Conservation (phyloP, 495 filamentous ascomycete species). For the Hypoxylon subgilvum region DNA sequence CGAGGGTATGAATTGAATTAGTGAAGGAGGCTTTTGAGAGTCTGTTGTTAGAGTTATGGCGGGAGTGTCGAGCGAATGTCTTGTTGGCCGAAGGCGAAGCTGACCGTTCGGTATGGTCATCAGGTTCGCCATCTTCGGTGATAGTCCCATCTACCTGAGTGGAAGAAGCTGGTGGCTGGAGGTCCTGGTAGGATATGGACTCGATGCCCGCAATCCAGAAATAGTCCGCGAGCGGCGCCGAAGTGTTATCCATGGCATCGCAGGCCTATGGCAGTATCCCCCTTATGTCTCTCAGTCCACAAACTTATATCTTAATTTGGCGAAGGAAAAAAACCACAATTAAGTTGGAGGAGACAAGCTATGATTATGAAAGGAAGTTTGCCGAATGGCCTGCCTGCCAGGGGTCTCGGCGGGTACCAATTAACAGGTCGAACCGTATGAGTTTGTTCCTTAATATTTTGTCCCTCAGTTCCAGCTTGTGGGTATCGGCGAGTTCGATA, state of each 20-base stretch:
- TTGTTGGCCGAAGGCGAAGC: conserved; percentile 49
- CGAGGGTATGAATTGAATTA: conserved; percentile 69
- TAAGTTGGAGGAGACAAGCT: conserved; percentile 8
- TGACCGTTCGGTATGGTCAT: conserved; percentile 54
- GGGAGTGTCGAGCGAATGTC: conserved; percentile 63
- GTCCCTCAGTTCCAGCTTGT: conserved; percentile 28
- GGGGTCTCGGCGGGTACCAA: conserved; percentile 17
- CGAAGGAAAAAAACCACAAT: conserved; percentile 15
- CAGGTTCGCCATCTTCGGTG: conserved; percentile 76
- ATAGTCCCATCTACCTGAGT: conserved; percentile 73
- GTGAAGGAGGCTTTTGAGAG: conserved; percentile 66
- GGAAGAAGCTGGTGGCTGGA: conserved; percentile 35
- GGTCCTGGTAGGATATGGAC: conserved; percentile 67
- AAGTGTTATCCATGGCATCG: conserved; percentile 64
- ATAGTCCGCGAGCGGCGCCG: conserved; percentile 91
- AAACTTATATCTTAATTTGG: conserved; percentile 10
- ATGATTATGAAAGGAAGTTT: conserved; percentile 18
- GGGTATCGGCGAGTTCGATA: conserved; percentile 25
- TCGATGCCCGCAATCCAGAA: conserved; percentile 98
- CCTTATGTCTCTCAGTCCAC: conserved; percentile 18
- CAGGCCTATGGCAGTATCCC: conserved; percentile 39
- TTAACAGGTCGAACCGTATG: conserved; percentile 13
- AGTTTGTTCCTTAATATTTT: conserved; percentile 19
- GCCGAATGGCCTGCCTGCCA: background rate
- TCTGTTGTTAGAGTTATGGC: conserved; percentile 69